These are phyloP conservation scores for Rhodamnia rubescens DNA, from an alignment of 345 rosid species.

Conservation along the genomic window DNA sequence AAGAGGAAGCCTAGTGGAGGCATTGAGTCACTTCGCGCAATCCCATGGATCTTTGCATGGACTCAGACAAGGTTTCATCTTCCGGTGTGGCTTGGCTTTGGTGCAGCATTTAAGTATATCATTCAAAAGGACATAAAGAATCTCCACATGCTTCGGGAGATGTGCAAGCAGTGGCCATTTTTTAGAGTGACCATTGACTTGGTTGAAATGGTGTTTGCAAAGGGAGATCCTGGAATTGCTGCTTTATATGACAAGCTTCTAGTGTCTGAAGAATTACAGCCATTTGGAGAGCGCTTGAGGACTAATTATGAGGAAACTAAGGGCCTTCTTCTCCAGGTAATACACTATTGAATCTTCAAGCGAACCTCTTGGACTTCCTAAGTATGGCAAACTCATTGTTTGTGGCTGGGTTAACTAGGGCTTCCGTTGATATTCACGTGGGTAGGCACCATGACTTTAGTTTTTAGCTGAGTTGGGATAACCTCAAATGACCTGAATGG, in stretches of 20 bases:
- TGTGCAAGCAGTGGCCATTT: conserved; percentile 97
- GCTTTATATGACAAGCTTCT: conserved; percentile 83
- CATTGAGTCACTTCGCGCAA: conserved; percentile 93
- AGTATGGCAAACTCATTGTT: neutral
- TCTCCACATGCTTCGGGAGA: conserved; percentile 78
- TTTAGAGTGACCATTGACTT: conserved; percentile 88
- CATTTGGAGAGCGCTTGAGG: conserved; percentile 73
- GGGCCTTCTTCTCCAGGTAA: conserved; percentile 79
- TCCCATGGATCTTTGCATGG: conserved; percentile 99
- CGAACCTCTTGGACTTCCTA: neutral
- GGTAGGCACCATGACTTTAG: neutral
- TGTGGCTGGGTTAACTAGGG: neutral
- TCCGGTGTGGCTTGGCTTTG: conserved; percentile 95
- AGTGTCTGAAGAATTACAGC: conserved; percentile 58
- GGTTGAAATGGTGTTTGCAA: conserved; percentile 96
- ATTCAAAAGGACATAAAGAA: conserved; percentile 63
- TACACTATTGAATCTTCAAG: neutral
- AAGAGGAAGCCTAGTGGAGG: conserved; percentile 96
- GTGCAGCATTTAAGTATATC: conserved; percentile 65
- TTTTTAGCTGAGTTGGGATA: neutral
- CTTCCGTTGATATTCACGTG: neutral
- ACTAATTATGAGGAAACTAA: conserved; percentile 64
- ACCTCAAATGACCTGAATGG: neutral
- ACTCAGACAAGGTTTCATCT: conserved; percentile 95
- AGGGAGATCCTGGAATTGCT: conserved; percentile 94